These are phyloP conservation scores for Pseudogymnoascus sp. DNA, from an alignment of 2,329 filamentous ascomycete genomes.

Conservation along the genomic window DNA sequence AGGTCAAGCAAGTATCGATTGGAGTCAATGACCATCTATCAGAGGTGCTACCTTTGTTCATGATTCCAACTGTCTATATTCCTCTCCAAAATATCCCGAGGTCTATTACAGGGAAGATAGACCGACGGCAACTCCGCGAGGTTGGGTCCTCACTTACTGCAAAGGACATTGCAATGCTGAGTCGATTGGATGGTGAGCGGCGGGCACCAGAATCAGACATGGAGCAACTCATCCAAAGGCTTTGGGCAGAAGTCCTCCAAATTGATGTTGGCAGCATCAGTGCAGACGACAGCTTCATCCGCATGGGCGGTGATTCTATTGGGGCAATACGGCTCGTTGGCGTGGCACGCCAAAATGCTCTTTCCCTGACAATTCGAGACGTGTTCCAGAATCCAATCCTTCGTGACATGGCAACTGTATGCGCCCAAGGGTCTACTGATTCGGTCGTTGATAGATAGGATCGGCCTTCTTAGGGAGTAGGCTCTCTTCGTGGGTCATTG, in stretches of 20 bases:
- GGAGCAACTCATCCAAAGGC: constrained; percentile 20
- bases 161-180: not conserved
- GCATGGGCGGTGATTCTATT: constrained; percentile 38
- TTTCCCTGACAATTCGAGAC: constrained; percentile 11
- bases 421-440: not conserved
- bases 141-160: not conserved
- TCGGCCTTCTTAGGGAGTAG: not conserved
- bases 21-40: not conserved
- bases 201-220: not conserved
- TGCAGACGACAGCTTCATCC: constrained; percentile 29
- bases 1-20: not conserved
- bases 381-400: constrained; percentile 15
- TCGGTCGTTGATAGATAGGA: not conserved
- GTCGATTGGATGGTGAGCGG: not conserved
- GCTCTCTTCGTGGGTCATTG: not conserved
- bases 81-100: constrained; percentile 23
- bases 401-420: not conserved
- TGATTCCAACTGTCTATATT: constrained; percentile 30
- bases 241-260: constrained; percentile 37
- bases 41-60: constrained; percentile 21
- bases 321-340: constrained; percentile 36
- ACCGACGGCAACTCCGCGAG: constrained; percentile 23
- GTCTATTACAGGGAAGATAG: constrained; percentile 25
- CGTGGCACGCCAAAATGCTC: constrained; percentile 10
- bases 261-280: constrained; percentile 25